These are phyloP conservation scores for Retiboletus flavoniger DNA, from an alignment of 1,284 basidiomycete species.

Conservation along the genomic window DNA sequence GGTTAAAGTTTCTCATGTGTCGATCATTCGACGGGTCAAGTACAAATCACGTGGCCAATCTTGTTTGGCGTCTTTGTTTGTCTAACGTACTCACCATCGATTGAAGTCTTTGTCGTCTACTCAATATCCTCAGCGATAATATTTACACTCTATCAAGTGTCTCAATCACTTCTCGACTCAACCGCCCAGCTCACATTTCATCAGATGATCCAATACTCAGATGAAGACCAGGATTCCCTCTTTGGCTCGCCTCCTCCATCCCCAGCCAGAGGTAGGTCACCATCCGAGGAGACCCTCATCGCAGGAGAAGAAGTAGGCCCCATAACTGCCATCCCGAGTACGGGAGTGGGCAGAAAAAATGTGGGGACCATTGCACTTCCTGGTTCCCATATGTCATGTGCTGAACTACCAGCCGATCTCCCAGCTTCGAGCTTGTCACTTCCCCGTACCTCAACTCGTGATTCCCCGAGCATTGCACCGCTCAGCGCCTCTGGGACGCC, in stretches of 20 bases:
- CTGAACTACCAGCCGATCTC: conserved; percentile 77
- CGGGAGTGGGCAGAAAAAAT: conserved; percentile 58
- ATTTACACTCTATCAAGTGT: conserved; percentile 15
- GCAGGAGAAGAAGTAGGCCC: conserved; percentile 4
- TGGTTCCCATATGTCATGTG: conserved; percentile 78
- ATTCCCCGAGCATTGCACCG: not conserved
- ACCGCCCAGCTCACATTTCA: conserved; percentile 17
- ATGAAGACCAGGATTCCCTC: conserved; percentile 64
- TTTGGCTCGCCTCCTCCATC: conserved; percentile 78
- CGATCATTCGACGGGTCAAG: not conserved
- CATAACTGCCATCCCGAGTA: conserved; percentile 19
- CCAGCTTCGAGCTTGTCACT: conserved; percentile 48
- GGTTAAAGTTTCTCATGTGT: not conserved
- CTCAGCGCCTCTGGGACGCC: not conserved
- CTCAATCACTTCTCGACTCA: conserved; percentile 14
- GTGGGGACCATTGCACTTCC: conserved; percentile 95
- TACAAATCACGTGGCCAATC: conserved; percentile 5
- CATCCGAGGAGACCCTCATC: conserved; percentile 55
- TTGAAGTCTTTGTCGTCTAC: too few relatives aligned
- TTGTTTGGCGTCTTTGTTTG: conserved; percentile 23
- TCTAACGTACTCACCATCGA: conserved; percentile 4
- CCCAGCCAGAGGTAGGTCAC: conserved; percentile 72
- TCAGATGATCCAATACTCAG: conserved; percentile 24
- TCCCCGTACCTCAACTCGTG: conserved; percentile 22
- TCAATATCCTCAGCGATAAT: conserved; percentile 7